Conservation (phyloP, 2,329 filamentous ascomycete genomes). For the Epichloe aotearoae region DNA sequence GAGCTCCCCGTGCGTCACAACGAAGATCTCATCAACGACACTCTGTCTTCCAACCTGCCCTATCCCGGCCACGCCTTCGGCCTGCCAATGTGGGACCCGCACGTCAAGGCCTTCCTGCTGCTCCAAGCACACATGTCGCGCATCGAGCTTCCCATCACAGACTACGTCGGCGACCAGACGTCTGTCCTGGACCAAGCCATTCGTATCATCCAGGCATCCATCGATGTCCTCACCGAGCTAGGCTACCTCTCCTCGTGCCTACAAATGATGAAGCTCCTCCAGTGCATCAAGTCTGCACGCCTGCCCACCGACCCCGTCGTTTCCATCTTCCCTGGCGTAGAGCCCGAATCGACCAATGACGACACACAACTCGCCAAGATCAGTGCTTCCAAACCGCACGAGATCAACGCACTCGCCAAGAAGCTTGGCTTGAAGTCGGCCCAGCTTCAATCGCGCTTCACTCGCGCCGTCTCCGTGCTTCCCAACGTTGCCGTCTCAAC, state of each 20-base stretch:
- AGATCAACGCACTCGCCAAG: slow-evolving; percentile 31
- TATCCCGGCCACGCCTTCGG: slow-evolving; percentile 45
- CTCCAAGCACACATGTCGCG: slow-evolving; percentile 92
- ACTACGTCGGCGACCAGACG: slow-evolving; percentile 91
- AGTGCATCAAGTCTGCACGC: slow-evolving; percentile 82
- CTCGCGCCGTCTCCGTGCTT: slow-evolving; percentile 49
- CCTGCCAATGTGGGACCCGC: slow-evolving; percentile 94
- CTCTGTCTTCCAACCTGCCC: slow-evolving; percentile 71
- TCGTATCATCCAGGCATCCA: slow-evolving; percentile 88
- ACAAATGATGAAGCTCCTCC: slow-evolving; percentile 73
- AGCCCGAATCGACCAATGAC: slow-evolving; percentile 28
- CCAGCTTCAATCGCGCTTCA: slow-evolving; percentile 33
- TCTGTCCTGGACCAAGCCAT: slow-evolving; percentile 90
- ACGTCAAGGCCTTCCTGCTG: slow-evolving; percentile 89
- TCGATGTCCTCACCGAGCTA: slow-evolving; percentile 88
- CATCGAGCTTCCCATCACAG: slow-evolving; percentile 82
- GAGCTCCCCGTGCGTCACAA: slow-evolving; percentile 96
- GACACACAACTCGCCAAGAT: slow-evolving; percentile 30
- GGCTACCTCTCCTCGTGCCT: slow-evolving; percentile 65
- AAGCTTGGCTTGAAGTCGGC: slow-evolving; percentile 35
- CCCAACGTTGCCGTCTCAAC: slow-evolving; percentile 56
- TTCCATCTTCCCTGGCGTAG: slow-evolving; percentile 66
- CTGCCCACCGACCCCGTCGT: slow-evolving; percentile 78
- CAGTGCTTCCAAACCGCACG: slow-evolving; percentile 20
- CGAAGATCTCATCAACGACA: slow-evolving; percentile 91